Evolutionary conservation across 1,284 basidiomycete genomes (phyloP).

Genomic region (Cutaneotrichosporon sp.): DNA sequence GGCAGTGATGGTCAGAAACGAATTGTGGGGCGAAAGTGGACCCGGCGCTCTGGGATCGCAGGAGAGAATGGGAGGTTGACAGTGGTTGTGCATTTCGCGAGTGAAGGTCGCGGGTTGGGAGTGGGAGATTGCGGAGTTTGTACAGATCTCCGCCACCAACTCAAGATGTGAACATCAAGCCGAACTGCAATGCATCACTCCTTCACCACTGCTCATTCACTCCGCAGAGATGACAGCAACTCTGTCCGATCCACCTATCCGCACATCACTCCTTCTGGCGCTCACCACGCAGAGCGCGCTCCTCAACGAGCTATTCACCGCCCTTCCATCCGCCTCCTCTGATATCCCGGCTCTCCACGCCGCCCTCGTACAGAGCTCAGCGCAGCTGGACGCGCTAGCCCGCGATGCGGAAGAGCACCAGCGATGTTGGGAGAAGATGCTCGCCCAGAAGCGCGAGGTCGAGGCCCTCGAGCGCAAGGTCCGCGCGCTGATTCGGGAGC

Average conservation of each 20-base stretch:
- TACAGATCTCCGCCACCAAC: background rate
- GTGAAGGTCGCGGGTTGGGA: too few species aligned
- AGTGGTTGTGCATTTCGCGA: too few species aligned
- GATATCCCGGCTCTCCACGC: slow-evolving; percentile 19
- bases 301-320: slow-evolving; percentile 34
- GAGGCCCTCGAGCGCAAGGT: slow-evolving; percentile 27
- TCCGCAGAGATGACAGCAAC: slow-evolving; percentile 4
- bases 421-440: slow-evolving; percentile 21
- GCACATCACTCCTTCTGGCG: slow-evolving; percentile 33
- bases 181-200: background rate
- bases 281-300: slow-evolving; percentile 35
- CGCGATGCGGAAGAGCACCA: slow-evolving; percentile 33
- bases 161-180: too few species aligned
- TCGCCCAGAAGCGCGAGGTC: slow-evolving; percentile 27
- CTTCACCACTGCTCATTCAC: background rate
- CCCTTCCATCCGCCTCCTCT: slow-evolving; percentile 12
- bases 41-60: too few species aligned
- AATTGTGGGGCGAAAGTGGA: too few species aligned
- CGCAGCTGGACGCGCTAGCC: slow-evolving; percentile 24
- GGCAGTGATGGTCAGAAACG: too few species aligned
- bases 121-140: slow-evolving; percentile 1
- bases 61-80: too few species aligned
- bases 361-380: slow-evolving; percentile 17
- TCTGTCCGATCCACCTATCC: slow-evolving; percentile 20
- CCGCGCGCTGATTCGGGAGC: slow-evolving; percentile 18